Evolutionary conservation across 2,329 filamentous ascomycete species (phyloP).

Genomic region (Fusarium odoratissimum): DNA sequence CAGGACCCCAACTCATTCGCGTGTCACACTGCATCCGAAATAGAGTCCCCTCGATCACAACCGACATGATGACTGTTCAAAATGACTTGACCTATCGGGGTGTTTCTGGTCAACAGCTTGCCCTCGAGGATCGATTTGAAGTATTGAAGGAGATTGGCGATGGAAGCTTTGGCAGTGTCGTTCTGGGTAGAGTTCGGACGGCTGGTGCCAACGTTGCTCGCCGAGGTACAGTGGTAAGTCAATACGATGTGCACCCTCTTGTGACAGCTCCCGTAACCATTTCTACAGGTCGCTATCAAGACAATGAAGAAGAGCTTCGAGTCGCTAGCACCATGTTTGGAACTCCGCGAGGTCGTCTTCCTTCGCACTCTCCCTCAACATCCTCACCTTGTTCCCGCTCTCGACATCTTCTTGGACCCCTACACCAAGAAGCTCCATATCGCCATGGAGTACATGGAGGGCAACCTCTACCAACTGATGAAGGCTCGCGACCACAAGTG

Average conservation of each 20-base stretch:
- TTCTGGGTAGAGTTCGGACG: constrained; percentile 88
- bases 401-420: constrained; percentile 98
- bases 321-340: constrained; percentile 87
- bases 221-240: constrained; percentile 88
- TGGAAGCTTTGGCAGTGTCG: constrained; percentile 97
- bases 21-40: constrained; percentile 34
- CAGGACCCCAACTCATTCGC: constrained; percentile 36
- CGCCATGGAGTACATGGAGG: constrained; percentile 99
- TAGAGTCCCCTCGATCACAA: constrained; percentile 33
- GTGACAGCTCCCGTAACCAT: constrained; percentile 31
- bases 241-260: constrained; percentile 14
- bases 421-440: constrained; percentile 97
- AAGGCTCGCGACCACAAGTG: constrained; percentile 96
- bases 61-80: constrained; percentile 76
- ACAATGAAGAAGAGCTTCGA: constrained; percentile 99
- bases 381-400: constrained; percentile 91
- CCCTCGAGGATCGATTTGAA: constrained; percentile 94
- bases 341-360: constrained; percentile 97
- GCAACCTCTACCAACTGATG: constrained; percentile 98
- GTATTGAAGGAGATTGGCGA: constrained; percentile 98
- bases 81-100: constrained; percentile 79
- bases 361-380: constrained; percentile 88
- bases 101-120: constrained; percentile 68
- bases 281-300: constrained; percentile 89
- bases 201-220: constrained; percentile 90